Evolutionary conservation across 2,329 filamentous ascomycete genomes (phyloP).

Genomic region (Fusarium miscanthi): DNA sequence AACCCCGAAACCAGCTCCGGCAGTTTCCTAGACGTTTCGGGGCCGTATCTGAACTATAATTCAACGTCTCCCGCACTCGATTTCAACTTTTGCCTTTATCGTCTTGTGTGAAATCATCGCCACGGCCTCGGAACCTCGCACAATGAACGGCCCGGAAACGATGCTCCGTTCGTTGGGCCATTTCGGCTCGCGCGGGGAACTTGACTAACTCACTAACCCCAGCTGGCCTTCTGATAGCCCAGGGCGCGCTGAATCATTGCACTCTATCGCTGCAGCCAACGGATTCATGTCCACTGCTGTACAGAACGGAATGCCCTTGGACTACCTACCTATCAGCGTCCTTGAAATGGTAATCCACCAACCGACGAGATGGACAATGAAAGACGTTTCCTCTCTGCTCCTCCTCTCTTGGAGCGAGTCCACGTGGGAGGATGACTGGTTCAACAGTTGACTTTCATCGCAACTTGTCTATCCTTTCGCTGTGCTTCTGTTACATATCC

Average conservation of each 20-base stretch:
- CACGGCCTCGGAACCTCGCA: background rate
- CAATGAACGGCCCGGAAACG: conserved; percentile 4
- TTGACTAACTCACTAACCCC: conserved; percentile 4
- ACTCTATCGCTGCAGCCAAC: conserved; percentile 24
- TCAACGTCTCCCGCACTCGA: conserved; percentile 31
- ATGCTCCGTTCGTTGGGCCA: conserved; percentile 17
- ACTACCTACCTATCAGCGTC: background rate
- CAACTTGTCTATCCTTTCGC: conserved; percentile 12
- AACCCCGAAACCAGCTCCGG: conserved; percentile 21
- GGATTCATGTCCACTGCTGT: conserved; percentile 1
- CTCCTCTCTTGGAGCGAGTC: conserved; percentile 12
- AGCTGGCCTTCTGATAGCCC: conserved; percentile 6
- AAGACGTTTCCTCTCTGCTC: conserved; percentile 6
- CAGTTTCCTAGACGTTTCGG: conserved; percentile 24
- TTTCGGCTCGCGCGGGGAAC: conserved; percentile 10
- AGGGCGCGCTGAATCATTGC: background rate
- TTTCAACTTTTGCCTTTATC: background rate
- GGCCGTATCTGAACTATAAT: conserved; percentile 30
- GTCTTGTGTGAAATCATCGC: background rate
- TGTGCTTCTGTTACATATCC: conserved; percentile 8
- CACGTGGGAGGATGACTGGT: conserved; percentile 33
- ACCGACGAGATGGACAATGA: background rate
- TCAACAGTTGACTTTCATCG: background rate
- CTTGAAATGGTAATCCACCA: background rate
- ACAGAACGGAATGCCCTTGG: background rate